Evolutionary conservation across 2,329 filamentous ascomycete genomes (phyloP), one percentile per base, ranked within the genome.

Genomic region (Fusarium graminum): DNA sequence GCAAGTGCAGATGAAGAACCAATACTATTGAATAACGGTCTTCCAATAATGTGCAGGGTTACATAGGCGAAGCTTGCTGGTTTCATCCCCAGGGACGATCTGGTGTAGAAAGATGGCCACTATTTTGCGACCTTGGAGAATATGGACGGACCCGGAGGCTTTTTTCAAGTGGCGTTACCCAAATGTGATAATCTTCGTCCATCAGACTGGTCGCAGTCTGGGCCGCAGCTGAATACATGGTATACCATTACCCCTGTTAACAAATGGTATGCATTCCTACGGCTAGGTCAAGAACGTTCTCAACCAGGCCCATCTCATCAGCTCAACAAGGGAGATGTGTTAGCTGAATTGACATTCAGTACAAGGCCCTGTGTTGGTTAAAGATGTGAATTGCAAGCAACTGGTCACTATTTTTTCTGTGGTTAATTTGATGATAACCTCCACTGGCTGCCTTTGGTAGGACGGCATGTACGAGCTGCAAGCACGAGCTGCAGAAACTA

Each of bases 391-490:
- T 51, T 39, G 25, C 28, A 22, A 30, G 30, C 40, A 38, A 52
- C 30, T 45, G 44, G 45, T 43, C 52, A 57, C 45, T 16, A 14
- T 22, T 38, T 13, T 17, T 54, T 59, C 51, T 40, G 53, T 61
- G 56, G 59, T 29, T 32, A 14, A 44, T 53, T 28, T 34, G 53
- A 57, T 16, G 34, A 11, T 16, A 36, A 36, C 34, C 34, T 22
- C 22, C 22, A 22, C 22, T 17, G 44, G 49, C 38, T 56, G 7
- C 39, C 28, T 49, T 36, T 43, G 52, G 65, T 73, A 59, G 60
- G 59, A 70, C 65, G 59, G 30, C 67, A 72, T 54, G 65, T 65
- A 73, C 68, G 70, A 73, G 65, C 60, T 54, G 64, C 57, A 64
- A 64, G 49, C 36, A 41, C 38, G 44, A 64, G 52, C 52, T 58